phyloP scores from a whole-genome alignment of 352 stramenopile species.

The Phytophthora megakarya region DNA sequence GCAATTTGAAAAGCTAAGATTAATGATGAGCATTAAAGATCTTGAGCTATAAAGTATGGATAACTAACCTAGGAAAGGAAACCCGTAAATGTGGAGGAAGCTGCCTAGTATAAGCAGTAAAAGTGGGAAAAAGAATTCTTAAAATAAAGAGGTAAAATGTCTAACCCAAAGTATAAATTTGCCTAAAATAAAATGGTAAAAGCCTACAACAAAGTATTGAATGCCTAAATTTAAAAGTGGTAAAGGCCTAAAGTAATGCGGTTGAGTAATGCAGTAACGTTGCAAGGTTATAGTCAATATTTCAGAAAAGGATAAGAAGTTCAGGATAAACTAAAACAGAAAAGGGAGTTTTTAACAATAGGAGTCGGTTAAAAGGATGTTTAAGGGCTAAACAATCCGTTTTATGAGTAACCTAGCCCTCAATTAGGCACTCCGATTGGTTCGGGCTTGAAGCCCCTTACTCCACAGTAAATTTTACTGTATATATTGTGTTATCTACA shows the following conservation, averaged over 20 bases:
- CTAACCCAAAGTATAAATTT: too few species aligned
- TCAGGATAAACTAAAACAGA: neutral
- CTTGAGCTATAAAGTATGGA: neutral
- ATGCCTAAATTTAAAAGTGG: neutral
- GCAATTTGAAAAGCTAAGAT: constrained; percentile 1
- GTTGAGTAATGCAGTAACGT: neutral
- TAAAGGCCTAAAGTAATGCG: neutral
- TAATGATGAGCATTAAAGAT: constrained; percentile 1
- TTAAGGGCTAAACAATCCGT: neutral
- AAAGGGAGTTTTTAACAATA: neutral
- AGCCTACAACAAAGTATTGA: too few species aligned
- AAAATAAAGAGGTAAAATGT: too few species aligned
- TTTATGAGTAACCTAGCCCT: neutral
- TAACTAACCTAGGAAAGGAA: too few species aligned
- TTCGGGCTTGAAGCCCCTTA: neutral
- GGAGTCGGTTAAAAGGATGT: too few species aligned
- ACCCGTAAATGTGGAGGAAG: too few species aligned
- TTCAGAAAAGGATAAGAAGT: neutral
- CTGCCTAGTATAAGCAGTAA: too few species aligned
- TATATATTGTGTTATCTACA: neutral
- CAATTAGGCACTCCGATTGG: neutral
- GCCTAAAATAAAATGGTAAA: neutral
- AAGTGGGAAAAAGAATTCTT: too few species aligned
- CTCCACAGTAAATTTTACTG: neutral
- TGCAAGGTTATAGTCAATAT: neutral